Base-by-base conservation (phyloP, 148 eudicot species). In the Spergularia bocconei region DNA sequence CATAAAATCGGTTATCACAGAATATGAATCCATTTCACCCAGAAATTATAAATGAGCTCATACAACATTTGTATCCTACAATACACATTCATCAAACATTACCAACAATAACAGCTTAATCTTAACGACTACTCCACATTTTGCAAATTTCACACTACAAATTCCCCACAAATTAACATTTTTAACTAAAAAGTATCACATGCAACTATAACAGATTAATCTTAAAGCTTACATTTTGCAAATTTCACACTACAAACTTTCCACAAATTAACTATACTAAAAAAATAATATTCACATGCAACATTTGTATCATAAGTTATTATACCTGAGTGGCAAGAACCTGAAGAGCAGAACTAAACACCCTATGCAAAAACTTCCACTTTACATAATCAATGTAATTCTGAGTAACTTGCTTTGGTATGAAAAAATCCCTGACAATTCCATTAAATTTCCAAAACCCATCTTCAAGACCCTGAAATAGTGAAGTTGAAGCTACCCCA, bases 301-400 rank as follows among this genome's bases (percentile, higher is more conserved):
- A 23, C 0, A 48, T 3, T 3, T 12, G 5, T 10, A 8, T 39
- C 11, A n/a, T 5, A 21, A 17, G 17, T 13, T 12, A 23, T 13
- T 12, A 23, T 86, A 94, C 98, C 97, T 94, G 98, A 21, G 98
- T 94, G 65, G 98, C 98, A 84, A 94, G 97, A 79, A 94, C 97
- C 79, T 94, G 98, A 80, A 94, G 93, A 15, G 98, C 91, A 79
- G 97, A 91, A 79, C 97, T 87, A 77, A 86, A 94, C 56, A 94
- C 92, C 69, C 98, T 68, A 71, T 94, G 98, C 84, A 94, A 81
- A 53, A 91, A 84, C 86, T 94, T 91, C 98, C 98, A 94, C 72
- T 90, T 94, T 17, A 94, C 93, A 83, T 94, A 94, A 19, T 88
- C 90, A 58, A 89, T 51, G 66, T 94, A 94, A 89, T 87, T 87